A percentile compares a stretch with the other conserved stretches of the same genome.
Evolutionary conservation across 1,139 yeast species (phyloP).

Genomic region (Williopsis jadinii): DNA sequence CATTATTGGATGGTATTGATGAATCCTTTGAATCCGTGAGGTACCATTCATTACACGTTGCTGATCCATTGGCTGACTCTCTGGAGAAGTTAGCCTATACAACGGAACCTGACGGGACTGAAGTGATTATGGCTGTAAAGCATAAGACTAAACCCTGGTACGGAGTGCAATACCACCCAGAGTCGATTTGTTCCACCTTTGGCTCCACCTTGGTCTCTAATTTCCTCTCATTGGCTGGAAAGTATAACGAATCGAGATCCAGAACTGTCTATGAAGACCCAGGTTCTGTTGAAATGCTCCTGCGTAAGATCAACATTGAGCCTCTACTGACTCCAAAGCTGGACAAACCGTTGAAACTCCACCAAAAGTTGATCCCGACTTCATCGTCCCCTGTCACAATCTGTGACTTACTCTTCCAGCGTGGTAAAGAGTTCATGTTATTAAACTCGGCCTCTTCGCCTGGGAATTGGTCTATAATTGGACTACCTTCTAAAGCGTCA

Average conservation of each 20-base stretch:
- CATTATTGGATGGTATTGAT: slow-evolving; percentile 30
- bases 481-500: slow-evolving; percentile 54
- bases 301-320: slow-evolving; percentile 1
- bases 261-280: slow-evolving; percentile 8
- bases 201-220: slow-evolving; percentile 57
- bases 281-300: slow-evolving; percentile 2
- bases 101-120: slow-evolving; percentile 26
- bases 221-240: slow-evolving; percentile 51
- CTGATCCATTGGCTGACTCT: slow-evolving; percentile 13
- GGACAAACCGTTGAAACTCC: background rate
- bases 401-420: slow-evolving; percentile 37
- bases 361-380: slow-evolving; percentile 1
- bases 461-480: slow-evolving; percentile 85
- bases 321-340: slow-evolving; percentile 5
- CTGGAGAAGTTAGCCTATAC: slow-evolving; percentile 56
- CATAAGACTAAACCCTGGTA: slow-evolving; percentile 61
- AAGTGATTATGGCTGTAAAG: slow-evolving; percentile 71
- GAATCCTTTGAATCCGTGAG: slow-evolving; percentile 59
- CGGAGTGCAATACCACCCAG: slow-evolving; percentile 98
- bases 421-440: slow-evolving; percentile 40
- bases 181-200: slow-evolving; percentile 72
- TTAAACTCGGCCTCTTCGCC: slow-evolving; percentile 74
- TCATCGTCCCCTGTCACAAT: slow-evolving; percentile 29
- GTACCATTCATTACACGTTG: slow-evolving; percentile 79
- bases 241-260: slow-evolving; percentile 27